These are phyloP conservation scores for Plasmodium chabaudi DNA, from an alignment of 169 alveolate species.

Conservation along the genomic window DNA sequence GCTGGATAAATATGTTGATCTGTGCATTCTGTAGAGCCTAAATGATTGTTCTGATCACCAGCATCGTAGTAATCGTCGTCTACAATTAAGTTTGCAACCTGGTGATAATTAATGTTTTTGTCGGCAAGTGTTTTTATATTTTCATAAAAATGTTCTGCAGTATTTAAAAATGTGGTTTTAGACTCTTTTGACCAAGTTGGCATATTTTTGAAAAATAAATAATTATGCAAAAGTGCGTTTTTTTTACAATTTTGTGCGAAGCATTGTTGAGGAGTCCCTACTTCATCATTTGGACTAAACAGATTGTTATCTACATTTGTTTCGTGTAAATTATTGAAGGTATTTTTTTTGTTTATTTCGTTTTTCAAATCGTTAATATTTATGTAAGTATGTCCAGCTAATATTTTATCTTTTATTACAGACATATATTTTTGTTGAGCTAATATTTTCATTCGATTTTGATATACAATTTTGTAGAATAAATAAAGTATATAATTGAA, in stretches of 20 bases:
- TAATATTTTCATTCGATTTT: slow-evolving; percentile 16
- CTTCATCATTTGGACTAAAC: background rate
- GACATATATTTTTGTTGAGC: background rate
- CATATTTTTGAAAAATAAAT: background rate
- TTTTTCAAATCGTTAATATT: background rate
- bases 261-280: background rate
- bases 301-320: background rate
- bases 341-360: background rate
- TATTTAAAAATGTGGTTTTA: slow-evolving; percentile 3
- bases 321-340: background rate
- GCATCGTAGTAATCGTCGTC: slow-evolving; percentile 43
- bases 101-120: slow-evolving; percentile 7
- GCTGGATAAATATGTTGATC: background rate
- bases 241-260: slow-evolving; percentile 5
- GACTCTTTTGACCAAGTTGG: background rate
- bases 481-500: slow-evolving; percentile 42
- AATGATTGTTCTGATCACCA: too few relatives aligned
- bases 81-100: slow-evolving; percentile 16
- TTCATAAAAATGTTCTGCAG: slow-evolving; percentile 1
- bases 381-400: slow-evolving; percentile 8
- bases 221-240: slow-evolving; percentile 14
- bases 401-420: background rate
- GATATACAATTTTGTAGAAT: slow-evolving; percentile 20
- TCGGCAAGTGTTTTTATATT: slow-evolving; percentile 5
- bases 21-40: too few relatives aligned